Evolutionary conservation across 305 asterid species (phyloP).

Genomic region (Fraxinus nigra): DNA sequence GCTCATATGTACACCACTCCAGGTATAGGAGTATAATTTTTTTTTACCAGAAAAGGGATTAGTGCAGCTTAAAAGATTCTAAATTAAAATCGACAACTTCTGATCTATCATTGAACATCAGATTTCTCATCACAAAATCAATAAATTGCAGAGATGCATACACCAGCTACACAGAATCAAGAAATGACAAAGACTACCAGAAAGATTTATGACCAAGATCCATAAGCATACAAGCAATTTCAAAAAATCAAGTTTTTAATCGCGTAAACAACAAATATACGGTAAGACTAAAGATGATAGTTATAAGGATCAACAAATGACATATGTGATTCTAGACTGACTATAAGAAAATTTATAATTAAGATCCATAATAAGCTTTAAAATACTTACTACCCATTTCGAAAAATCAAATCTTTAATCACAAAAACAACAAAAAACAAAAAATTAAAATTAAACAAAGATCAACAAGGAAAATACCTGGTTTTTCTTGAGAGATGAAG

Average conservation of each 20-base stretch:
- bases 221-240: background rate
- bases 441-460: background rate
- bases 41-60: background rate
- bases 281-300: background rate
- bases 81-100: background rate
- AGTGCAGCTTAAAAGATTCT: background rate
- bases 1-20: background rate
- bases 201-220: background rate
- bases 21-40: background rate
- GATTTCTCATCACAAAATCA: background rate
- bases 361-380: background rate
- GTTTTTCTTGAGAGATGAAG: slow-evolving; percentile 55
- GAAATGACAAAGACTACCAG: background rate
- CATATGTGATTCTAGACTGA: background rate
- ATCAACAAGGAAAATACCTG: slow-evolving; percentile 49
- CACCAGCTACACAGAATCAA: background rate
- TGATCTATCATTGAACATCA: background rate
- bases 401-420: background rate
- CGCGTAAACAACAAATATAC: background rate
- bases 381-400: background rate
- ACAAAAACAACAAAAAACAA: background rate
- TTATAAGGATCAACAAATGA: background rate
- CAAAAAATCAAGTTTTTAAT: background rate
- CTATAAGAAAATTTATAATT: background rate
- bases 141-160: background rate